phyloP scores from a whole-genome alignment of 1,284 basidiomycete genomes.

The Naganishia cerealis region DNA sequence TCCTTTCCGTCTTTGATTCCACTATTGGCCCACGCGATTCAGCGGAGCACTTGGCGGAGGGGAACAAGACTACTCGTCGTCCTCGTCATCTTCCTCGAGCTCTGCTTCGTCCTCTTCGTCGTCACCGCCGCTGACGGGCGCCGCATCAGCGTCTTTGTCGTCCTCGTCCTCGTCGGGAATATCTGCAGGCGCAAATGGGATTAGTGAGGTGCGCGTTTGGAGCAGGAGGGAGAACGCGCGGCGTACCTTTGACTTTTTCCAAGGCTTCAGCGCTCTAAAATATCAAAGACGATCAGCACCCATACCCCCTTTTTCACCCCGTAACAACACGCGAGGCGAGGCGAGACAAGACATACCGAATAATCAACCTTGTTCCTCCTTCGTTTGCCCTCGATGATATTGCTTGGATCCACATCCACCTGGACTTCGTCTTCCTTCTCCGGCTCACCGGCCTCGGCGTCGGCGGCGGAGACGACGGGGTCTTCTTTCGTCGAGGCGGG shows the following conservation, averaged over 20 bases:
- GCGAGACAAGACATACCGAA: not conserved
- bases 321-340: not conserved
- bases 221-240: not conserved
- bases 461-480: conserved; percentile 20
- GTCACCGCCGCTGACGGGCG: conserved; percentile 17
- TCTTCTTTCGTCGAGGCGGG: conserved; percentile 24
- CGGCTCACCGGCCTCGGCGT: conserved; percentile 1
- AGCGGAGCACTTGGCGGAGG: not conserved
- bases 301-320: not conserved
- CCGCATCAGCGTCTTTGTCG: conserved; percentile 25
- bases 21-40: not conserved
- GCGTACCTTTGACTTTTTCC: conserved; percentile 22
- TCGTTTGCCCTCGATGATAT: conserved; percentile 28
- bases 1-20: not conserved
- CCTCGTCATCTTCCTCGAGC: conserved; percentile 12
- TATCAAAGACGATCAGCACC: not conserved
- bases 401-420: conserved; percentile 26
- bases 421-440: conserved; percentile 29
- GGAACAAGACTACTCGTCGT: conserved; percentile 14
- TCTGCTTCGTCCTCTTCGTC: conserved; percentile 20
- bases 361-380: conserved; percentile 24
- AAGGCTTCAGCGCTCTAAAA: conserved; percentile 18
- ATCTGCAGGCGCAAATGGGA: not conserved
- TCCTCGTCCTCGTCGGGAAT: conserved; percentile 28
- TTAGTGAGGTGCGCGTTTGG: not conserved